phyloP scores from a whole-genome alignment of 805 yeast genomes.

The Blastobotrys muscicola region DNA sequence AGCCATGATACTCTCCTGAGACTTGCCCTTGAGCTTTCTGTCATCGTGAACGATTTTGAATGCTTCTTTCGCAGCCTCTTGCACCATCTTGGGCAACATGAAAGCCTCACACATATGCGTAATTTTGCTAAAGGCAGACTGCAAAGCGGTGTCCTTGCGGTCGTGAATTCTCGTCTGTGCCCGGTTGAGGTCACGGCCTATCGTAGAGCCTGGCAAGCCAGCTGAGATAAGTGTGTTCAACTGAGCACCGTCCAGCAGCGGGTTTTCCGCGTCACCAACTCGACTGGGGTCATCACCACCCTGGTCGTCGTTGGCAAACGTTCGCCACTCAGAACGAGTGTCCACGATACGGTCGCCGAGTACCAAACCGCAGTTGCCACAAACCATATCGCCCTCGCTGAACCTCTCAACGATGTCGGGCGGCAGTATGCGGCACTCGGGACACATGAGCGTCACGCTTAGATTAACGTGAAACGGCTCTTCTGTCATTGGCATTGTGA shows the following conservation, averaged over 20 bases:
- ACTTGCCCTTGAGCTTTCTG: slow-evolving; percentile 74
- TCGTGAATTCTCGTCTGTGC: slow-evolving; percentile 87
- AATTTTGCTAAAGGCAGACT: slow-evolving; percentile 81
- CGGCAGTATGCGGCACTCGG: slow-evolving; percentile 92
- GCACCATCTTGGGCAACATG: slow-evolving; percentile 87
- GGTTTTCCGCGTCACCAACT: slow-evolving; percentile 97
- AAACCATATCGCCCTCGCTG: slow-evolving; percentile 97
- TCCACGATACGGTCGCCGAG: slow-evolving; percentile 87
- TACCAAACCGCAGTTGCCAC: slow-evolving; percentile 94
- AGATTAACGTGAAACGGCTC: slow-evolving; percentile 37
- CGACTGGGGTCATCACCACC: slow-evolving; percentile 98
- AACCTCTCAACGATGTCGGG: slow-evolving; percentile 93
- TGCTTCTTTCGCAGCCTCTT: slow-evolving; percentile 96
- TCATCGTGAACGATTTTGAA: slow-evolving; percentile 87
- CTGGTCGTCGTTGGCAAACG: slow-evolving; percentile 95
- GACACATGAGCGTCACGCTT: slow-evolving; percentile 84
- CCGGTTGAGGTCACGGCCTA: slow-evolving; percentile 82
- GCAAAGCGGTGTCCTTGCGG: slow-evolving; percentile 76
- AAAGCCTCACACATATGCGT: slow-evolving; percentile 97
- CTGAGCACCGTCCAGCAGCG: slow-evolving; percentile 82
- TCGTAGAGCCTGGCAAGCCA: slow-evolving; percentile 73
- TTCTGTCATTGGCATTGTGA: slow-evolving; percentile 1
- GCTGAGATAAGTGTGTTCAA: slow-evolving; percentile 86
- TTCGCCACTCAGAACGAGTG: slow-evolving; percentile 97
- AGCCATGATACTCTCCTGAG: slow-evolving; percentile 91